A percentile compares a stretch with the other conserved stretches of the same genome.
These are phyloP conservation scores for Fusarium sp. DNA, from an alignment of 2,329 filamentous ascomycete species.

Conservation along the genomic window DNA sequence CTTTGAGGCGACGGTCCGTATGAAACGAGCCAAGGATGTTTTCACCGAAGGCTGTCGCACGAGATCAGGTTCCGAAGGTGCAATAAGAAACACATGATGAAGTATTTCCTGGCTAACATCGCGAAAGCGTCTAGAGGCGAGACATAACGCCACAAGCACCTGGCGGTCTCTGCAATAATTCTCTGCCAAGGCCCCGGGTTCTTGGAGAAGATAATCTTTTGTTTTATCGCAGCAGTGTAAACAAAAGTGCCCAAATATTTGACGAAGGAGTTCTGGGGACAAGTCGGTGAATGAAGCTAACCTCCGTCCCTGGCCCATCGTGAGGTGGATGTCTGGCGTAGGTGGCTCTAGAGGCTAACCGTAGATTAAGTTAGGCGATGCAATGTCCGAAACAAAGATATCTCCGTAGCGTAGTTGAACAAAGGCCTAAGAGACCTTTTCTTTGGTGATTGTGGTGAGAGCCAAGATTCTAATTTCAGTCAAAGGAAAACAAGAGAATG, in stretches of 20 bases:
- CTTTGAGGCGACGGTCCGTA: constrained; percentile 4
- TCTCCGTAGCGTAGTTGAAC: neutral
- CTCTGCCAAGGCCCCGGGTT: neutral
- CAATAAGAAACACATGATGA: constrained; percentile 29
- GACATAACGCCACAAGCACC: constrained; percentile 15
- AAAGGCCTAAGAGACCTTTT: neutral
- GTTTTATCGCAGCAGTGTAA: constrained; percentile 20
- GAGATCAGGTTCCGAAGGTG: neutral
- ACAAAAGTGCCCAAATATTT: constrained; percentile 31
- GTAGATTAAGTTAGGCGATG: neutral
- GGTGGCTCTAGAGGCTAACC: neutral
- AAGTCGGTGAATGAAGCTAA: constrained; percentile 2
- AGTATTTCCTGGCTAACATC: constrained; percentile 22
- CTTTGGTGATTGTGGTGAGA: neutral
- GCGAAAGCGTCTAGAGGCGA: constrained; percentile 23
- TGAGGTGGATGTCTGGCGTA: neutral
- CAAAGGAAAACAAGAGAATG: neutral
- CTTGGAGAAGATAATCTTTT: constrained; percentile 4
- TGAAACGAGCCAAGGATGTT: constrained; percentile 17
- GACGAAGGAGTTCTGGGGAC: constrained; percentile 19
- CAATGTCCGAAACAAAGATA: neutral
- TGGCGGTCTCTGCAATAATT: constrained; percentile 5
- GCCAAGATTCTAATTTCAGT: constrained; percentile 9
- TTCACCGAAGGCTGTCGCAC: neutral
- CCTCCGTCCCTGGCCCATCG: neutral